Percentiles rank a stretch among this genome's conserved stretches.
These are phyloP conservation scores for Blastocladiella britannica DNA, from an alignment of 192 early-diverging fungal genomes.

Conservation along the genomic window DNA sequence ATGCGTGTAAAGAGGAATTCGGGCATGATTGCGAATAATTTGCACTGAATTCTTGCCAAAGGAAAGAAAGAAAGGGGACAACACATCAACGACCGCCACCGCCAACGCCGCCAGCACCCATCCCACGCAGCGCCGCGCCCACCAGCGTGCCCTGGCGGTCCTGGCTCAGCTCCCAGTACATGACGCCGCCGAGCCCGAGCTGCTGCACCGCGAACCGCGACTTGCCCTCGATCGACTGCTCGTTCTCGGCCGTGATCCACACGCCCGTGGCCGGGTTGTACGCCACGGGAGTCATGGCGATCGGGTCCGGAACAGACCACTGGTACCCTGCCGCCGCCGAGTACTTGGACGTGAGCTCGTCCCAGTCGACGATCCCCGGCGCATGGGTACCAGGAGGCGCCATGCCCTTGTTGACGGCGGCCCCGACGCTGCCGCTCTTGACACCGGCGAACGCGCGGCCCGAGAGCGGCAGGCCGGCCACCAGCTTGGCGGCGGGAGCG, in stretches of 20 bases:
- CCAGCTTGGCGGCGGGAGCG: conserved; percentile 61
- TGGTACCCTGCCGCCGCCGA: not conserved
- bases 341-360: not conserved
- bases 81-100: no score
- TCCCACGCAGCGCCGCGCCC: not conserved
- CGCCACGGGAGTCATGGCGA: not conserved
- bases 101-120: no score
- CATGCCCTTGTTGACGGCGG: not conserved
- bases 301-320: not conserved
- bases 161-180: not conserved
- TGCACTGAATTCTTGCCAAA: no score
- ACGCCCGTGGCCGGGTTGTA: not conserved
- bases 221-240: not conserved
- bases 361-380: not conserved
- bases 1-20: no score
- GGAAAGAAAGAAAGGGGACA: no score
- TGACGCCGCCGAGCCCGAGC: not conserved
- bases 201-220: not conserved
- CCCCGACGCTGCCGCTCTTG: not conserved
- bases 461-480: conserved; percentile 80
- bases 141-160: not conserved
- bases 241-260: not conserved
- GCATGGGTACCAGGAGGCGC: not conserved
- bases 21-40: no score
- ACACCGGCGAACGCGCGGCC: conserved; percentile 59